These are phyloP conservation scores for Rhinocladiella similis DNA, from an alignment of 2,329 filamentous ascomycete species.

Conservation along the genomic window DNA sequence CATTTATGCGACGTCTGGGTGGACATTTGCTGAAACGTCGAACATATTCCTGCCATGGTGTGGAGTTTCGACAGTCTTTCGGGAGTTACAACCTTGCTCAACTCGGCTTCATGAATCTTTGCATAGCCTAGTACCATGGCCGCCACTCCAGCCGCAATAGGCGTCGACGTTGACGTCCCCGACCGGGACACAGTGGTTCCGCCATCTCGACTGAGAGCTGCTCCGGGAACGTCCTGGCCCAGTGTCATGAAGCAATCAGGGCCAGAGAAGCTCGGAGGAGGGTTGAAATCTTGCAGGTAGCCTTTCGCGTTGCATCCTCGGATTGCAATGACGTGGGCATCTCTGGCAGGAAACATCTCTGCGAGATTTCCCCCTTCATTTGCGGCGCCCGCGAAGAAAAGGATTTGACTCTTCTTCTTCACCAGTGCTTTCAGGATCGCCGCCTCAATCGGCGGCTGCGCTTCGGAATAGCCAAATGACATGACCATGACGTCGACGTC, in stretches of 20 bases:
- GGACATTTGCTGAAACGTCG: not conserved
- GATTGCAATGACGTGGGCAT: not conserved
- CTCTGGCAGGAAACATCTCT: not conserved
- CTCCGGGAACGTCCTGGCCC: not conserved
- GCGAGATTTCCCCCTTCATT: not conserved
- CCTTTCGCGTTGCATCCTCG: not conserved
- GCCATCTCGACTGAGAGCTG: not conserved
- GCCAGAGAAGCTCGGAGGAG: not conserved
- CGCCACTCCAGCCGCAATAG: slow-evolving; percentile 2
- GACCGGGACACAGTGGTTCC: not conserved
- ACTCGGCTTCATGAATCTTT: not conserved
- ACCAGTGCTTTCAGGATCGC: not conserved
- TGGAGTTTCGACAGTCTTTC: not conserved
- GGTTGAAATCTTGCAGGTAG: not conserved
- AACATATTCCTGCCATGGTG: not conserved
- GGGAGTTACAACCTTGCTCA: not conserved
- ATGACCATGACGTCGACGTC: slow-evolving; percentile 32
- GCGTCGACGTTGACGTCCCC: not conserved
- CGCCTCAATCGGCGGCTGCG: not conserved
- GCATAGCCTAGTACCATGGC: slow-evolving; percentile 1
- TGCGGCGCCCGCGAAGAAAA: not conserved
- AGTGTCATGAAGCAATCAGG: not conserved
- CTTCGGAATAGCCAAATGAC: slow-evolving; percentile 28
- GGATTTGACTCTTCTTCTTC: not conserved
- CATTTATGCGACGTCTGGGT: not conserved